These are phyloP conservation scores for Fimicolochytrium jonesii DNA, from an alignment of 192 early-diverging fungal genomes.

Conservation along the genomic window DNA sequence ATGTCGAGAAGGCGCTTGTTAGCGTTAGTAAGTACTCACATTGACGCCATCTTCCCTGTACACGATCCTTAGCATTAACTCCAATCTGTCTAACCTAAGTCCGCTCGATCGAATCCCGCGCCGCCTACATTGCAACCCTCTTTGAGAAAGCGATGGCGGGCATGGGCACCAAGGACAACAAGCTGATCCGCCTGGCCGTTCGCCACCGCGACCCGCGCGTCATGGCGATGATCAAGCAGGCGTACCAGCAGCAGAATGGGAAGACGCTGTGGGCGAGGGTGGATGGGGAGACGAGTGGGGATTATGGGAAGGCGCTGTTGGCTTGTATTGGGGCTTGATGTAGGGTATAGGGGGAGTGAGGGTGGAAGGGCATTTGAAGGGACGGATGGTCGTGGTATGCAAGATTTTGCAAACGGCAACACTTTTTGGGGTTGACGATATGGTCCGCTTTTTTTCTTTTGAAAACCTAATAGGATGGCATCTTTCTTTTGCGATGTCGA, in stretches of 20 bases:
- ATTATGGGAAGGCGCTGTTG: conserved; percentile 34
- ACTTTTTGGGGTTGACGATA: too few species aligned
- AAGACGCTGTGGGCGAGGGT: conserved; percentile 28
- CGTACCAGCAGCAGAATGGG: conserved; percentile 27
- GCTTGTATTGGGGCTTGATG: conserved; percentile 21
- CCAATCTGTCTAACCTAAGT: conserved; percentile 1
- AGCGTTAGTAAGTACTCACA: conserved; percentile 21
- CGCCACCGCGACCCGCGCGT: conserved; percentile 35
- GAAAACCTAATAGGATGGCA: too few species aligned
- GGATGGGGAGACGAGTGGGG: conserved; percentile 37
- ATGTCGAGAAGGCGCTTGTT: conserved; percentile 34
- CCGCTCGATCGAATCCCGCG: conserved; percentile 11
- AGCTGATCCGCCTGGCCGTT: conserved; percentile 38
- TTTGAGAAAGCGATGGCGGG: conserved; percentile 44
- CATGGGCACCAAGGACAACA: conserved; percentile 31
- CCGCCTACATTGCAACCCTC: conserved; percentile 24
- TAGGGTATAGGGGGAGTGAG: too few species aligned
- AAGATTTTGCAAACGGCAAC: too few species aligned
- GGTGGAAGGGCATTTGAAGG: too few species aligned
- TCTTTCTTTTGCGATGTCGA: too few species aligned
- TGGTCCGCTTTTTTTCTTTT: too few species aligned
- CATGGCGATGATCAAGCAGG: conserved; percentile 31
- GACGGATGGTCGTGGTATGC: too few species aligned
- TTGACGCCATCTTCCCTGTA: neutral
- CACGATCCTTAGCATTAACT: too few species aligned